These are phyloP conservation scores for Lactarius sanguifluus DNA, from an alignment of 768 basidiomycete species.

Conservation along the genomic window DNA sequence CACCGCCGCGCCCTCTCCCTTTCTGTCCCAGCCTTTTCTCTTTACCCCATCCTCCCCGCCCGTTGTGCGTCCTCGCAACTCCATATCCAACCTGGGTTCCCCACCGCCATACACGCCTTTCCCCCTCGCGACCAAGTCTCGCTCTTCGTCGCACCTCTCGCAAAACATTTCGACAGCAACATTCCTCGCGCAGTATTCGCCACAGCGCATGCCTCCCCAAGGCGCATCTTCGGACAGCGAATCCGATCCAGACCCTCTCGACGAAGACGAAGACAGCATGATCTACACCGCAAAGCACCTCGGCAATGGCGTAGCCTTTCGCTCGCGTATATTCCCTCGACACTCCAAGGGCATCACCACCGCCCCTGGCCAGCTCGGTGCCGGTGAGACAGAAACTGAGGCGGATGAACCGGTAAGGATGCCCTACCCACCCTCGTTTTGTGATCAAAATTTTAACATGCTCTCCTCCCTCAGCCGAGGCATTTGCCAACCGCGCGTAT, in stretches of 20 bases:
- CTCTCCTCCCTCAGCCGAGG: conserved; percentile 41
- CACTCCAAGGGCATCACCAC: conserved; percentile 52
- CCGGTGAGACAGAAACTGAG: conserved; percentile 79
- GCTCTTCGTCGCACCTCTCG: conserved; percentile 26
- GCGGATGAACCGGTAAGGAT: conserved; percentile 69
- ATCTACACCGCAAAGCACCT: conserved; percentile 25
- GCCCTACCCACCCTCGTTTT: neutral
- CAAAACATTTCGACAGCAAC: conserved; percentile 22
- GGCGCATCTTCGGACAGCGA: conserved; percentile 22
- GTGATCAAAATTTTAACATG: conserved; percentile 10
- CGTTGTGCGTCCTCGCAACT: conserved; percentile 12
- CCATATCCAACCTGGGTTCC: conserved; percentile 15
- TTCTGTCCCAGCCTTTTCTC: conserved; percentile 14
- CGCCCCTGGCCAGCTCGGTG: conserved; percentile 54
- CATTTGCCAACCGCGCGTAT: conserved; percentile 72
- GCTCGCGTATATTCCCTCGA: conserved; percentile 25
- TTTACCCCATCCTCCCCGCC: conserved; percentile 22
- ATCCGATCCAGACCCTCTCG: conserved; percentile 17
- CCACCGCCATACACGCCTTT: conserved; percentile 24
- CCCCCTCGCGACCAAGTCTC: conserved; percentile 23
- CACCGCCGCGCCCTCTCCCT: conserved; percentile 16
- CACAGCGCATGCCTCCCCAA: conserved; percentile 16
- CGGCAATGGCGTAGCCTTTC: conserved; percentile 15
- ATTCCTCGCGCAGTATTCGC: conserved; percentile 21
- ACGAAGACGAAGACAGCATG: conserved; percentile 22